Evolutionary conservation across 106 monocot species (phyloP).

Genomic region (Dendrobium catenatum): DNA sequence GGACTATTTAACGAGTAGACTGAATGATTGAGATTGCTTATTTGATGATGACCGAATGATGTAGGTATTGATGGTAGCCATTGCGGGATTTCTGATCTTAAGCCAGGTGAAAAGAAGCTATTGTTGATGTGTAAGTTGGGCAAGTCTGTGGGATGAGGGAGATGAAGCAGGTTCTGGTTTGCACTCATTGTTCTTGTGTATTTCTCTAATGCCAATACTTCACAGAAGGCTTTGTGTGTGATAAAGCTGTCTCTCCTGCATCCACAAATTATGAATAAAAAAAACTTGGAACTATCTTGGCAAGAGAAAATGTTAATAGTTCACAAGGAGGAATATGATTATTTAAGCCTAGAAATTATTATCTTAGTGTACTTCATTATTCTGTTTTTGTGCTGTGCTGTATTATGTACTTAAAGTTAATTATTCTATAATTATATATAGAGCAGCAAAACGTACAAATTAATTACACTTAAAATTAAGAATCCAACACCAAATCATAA

Average conservation of each 20-base stretch:
- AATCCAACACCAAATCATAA: no score
- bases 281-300: no score
- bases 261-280: not conserved
- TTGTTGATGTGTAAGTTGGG: not conserved
- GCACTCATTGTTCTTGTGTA: not conserved
- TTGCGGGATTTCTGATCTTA: not conserved
- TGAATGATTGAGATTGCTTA: not conserved
- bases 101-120: no score
- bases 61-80: not conserved
- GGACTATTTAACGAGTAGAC: not conserved
- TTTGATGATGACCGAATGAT: not conserved
- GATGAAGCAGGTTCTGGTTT: not conserved
- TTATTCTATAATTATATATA: no score
- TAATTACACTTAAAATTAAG: no score
- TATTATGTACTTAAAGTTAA: no score
- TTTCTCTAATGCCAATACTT: constrained; percentile 8
- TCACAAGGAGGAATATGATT: no score
- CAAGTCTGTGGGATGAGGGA: not conserved
- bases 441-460: no score
- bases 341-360: no score
- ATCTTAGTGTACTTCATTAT: no score
- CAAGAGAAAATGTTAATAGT: no score
- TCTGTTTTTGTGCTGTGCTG: no score
- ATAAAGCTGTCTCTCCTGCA: constrained; percentile 21
- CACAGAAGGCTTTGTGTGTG: constrained; percentile 21